Conservation (phyloP, 345 rosid species). For the Ceriops tagal region DNA sequence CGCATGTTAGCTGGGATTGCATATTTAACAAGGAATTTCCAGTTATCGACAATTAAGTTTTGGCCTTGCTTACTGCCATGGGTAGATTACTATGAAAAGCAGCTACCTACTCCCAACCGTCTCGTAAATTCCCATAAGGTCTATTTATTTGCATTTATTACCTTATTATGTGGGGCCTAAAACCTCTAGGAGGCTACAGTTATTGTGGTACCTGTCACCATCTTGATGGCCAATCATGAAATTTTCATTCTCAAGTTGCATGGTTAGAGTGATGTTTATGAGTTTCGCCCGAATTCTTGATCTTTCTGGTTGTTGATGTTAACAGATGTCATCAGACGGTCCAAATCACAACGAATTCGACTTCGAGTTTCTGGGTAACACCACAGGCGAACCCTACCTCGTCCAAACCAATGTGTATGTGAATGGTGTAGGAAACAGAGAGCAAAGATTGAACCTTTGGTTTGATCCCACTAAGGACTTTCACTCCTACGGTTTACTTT, state of each 20-base stretch:
- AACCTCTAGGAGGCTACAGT: background rate
- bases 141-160: constrained; percentile 10
- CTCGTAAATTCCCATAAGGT: constrained; percentile 19
- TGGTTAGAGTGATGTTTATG: background rate
- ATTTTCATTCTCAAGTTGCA: background rate
- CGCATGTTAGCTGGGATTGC: constrained; percentile 16
- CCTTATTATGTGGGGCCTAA: background rate
- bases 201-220: background rate
- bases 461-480: constrained; percentile 93
- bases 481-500: constrained; percentile 72
- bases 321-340: constrained; percentile 95
- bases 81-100: background rate
- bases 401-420: constrained; percentile 86
- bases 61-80: constrained; percentile 11
- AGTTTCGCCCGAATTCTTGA: background rate
- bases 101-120: constrained; percentile 5
- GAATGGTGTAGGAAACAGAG: constrained; percentile 93
- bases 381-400: constrained; percentile 79
- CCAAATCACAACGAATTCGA: constrained; percentile 87
- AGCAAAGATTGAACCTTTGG: constrained; percentile 87
- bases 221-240: background rate
- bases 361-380: constrained; percentile 93
- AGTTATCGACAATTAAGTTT: constrained; percentile 2
- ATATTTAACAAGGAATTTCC: background rate
- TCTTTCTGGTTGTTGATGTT: background rate